Percentiles rank a stretch among this genome's conserved stretches.
phyloP scores from a whole-genome alignment of 305 asterid species.

The Fraxinus ornus region DNA sequence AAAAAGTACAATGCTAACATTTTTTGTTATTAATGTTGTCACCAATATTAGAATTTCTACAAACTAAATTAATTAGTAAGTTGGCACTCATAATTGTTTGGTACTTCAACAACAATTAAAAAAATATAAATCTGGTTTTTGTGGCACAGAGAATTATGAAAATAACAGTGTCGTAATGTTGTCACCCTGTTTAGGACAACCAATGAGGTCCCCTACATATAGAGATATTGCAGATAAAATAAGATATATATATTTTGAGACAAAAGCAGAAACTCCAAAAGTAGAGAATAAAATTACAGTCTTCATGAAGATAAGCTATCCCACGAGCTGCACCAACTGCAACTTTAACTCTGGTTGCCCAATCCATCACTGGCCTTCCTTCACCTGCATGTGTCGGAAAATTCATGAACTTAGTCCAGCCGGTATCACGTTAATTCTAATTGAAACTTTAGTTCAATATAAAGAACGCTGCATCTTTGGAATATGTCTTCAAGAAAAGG shows the following conservation, averaged over 20 bases:
- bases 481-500: background rate
- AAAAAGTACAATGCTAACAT: background rate
- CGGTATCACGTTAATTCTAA: background rate
- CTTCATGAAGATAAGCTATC: slow-evolving; percentile 89
- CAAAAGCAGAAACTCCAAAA: slow-evolving; percentile 3
- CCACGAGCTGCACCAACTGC: slow-evolving; percentile 96
- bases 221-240: background rate
- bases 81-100: background rate
- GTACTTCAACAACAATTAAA: background rate
- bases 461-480: background rate
- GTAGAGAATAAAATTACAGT: slow-evolving; percentile 48
- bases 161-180: background rate
- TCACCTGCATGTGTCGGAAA: slow-evolving; percentile 40
- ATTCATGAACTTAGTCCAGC: background rate
- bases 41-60: background rate
- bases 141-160: background rate
- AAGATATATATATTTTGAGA: background rate
- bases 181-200: background rate
- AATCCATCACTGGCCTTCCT: slow-evolving; percentile 54
- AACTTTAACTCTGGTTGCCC: slow-evolving; percentile 82
- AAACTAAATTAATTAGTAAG: background rate
- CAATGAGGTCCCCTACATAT: background rate
- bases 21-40: background rate
- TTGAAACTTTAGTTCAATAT: background rate
- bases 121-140: background rate